Evolutionary conservation across 768 basidiomycete genomes (phyloP).

Genomic region (Boletus tylopilopsis): DNA sequence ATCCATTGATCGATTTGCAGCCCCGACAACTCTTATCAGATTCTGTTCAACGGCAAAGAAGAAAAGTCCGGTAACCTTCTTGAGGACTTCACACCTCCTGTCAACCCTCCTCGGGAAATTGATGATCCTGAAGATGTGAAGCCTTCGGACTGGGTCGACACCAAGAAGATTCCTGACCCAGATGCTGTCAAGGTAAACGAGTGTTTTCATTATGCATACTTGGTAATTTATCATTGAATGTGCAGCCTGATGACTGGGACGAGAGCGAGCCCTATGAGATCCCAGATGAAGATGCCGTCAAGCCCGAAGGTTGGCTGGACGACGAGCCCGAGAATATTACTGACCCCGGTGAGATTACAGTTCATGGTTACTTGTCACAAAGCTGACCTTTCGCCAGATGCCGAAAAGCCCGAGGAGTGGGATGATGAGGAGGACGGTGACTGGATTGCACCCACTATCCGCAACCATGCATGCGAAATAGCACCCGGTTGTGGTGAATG

Average conservation of each 20-base stretch:
- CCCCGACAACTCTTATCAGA: constrained; percentile 92
- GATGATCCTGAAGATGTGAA: constrained; percentile 90
- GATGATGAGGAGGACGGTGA: constrained; percentile 99
- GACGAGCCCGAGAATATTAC: constrained; percentile 76
- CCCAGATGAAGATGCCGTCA: constrained; percentile 77
- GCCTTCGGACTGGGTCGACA: constrained; percentile 91
- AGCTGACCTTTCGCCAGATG: constrained; percentile 42
- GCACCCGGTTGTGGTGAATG: constrained; percentile 95
- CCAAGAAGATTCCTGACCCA: constrained; percentile 79
- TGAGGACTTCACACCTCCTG: constrained; percentile 88
- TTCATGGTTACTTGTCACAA: not conserved
- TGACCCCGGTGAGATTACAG: constrained; percentile 66
- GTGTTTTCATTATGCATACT: not conserved
- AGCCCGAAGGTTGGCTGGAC: constrained; percentile 96
- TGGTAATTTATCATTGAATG: constrained; percentile 20
- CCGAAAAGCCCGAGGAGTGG: constrained; percentile 98
- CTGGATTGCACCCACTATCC: constrained; percentile 87
- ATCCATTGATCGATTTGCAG: constrained; percentile 35
- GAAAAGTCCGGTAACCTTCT: constrained; percentile 79
- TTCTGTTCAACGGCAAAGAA: constrained; percentile 84
- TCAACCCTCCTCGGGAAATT: constrained; percentile 92
- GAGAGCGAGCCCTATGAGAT: constrained; percentile 95
- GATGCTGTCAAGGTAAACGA: constrained; percentile 68
- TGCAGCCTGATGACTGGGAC: constrained; percentile 90
- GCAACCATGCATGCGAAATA: constrained; percentile 87